Percentiles rank a stretch among this genome's conserved stretches.
Conservation (phyloP, 768 basidiomycete species). For the Brasilioporus rufonigricans region DNA sequence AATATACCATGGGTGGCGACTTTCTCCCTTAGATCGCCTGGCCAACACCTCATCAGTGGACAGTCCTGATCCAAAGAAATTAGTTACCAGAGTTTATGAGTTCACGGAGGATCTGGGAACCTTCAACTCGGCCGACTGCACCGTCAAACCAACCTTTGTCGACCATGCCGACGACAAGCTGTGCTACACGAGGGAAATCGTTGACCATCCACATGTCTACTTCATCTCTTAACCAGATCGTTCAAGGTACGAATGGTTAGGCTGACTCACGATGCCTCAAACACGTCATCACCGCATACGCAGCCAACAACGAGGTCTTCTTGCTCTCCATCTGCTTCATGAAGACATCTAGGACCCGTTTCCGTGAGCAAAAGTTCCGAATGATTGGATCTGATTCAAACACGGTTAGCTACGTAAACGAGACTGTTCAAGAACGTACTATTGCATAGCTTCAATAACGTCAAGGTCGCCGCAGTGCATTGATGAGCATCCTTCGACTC, state of each 20-base stretch:
- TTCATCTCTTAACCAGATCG: neutral
- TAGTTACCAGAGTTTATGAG: neutral
- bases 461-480: neutral
- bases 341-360: neutral
- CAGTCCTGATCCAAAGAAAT: neutral
- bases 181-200: neutral
- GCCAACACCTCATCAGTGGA: neutral
- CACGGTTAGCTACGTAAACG: neutral
- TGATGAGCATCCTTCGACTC: no score
- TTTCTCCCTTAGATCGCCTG: neutral
- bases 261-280: neutral
- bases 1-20: neutral
- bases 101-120: neutral
- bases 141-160: neutral
- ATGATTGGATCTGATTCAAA: neutral
- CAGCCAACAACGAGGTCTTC: neutral
- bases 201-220: neutral
- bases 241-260: neutral
- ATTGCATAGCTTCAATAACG: neutral
- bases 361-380: neutral
- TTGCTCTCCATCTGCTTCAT: neutral
- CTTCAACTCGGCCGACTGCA: neutral
- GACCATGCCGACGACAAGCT: neutral
- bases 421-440: neutral
- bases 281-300: neutral